These are phyloP conservation scores for Aspergillus awamori DNA, from an alignment of 2,329 filamentous ascomycete species.

Conservation along the genomic window DNA sequence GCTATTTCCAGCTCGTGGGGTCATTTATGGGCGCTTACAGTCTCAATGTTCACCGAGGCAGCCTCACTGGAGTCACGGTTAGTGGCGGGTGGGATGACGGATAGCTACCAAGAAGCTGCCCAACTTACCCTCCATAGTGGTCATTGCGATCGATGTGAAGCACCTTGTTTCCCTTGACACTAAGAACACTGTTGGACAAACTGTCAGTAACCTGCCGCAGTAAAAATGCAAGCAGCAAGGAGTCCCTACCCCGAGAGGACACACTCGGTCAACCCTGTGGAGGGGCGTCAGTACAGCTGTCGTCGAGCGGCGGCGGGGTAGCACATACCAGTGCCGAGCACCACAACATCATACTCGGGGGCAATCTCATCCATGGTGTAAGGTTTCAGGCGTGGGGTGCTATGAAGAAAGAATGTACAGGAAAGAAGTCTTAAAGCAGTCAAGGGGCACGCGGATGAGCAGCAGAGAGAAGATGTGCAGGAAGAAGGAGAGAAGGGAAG, in stretches of 20 bases:
- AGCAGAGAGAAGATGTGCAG: background rate
- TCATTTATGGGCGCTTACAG: constrained; percentile 57
- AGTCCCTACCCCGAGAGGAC: constrained; percentile 85
- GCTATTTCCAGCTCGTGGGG: background rate
- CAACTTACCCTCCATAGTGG: constrained; percentile 90
- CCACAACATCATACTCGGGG: constrained; percentile 97
- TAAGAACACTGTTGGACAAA: constrained; percentile 70
- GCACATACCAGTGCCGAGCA: constrained; percentile 85
- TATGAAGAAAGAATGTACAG: constrained; percentile 14
- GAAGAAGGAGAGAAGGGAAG: constrained; percentile 20
- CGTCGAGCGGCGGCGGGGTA: constrained; percentile 43
- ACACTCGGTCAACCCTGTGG: constrained; percentile 90
- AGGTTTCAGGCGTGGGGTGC: constrained; percentile 13
- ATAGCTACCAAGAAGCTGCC: constrained; percentile 21
- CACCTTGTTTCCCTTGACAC: constrained; percentile 98
- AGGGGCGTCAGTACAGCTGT: constrained; percentile 35
- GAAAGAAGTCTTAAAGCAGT: constrained; percentile 17
- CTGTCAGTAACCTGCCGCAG: constrained; percentile 25
- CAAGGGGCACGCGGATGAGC: constrained; percentile 13
- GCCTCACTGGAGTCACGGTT: constrained; percentile 68
- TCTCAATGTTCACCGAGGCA: constrained; percentile 94
- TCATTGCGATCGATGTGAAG: constrained; percentile 98
- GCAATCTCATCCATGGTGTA: constrained; percentile 92
- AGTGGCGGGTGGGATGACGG: constrained; percentile 23
- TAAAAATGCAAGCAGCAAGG: constrained; percentile 7